Evolutionary conservation across 495 filamentous ascomycete genomes (phyloP).

Genomic region (Melanomma pulvis-pyrius): DNA sequence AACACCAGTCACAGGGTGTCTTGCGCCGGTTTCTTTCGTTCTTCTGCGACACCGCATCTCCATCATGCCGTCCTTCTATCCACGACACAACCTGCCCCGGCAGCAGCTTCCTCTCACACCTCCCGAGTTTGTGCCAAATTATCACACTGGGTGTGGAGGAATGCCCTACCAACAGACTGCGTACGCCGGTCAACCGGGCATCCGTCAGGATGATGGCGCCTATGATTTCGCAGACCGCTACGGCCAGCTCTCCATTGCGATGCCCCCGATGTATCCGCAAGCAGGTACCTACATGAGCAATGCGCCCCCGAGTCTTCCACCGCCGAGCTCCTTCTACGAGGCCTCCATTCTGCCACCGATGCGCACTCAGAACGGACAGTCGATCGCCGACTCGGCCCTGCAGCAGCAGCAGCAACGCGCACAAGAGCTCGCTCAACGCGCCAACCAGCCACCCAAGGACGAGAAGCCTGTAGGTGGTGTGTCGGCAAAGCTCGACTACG

Average conservation of each 20-base stretch:
- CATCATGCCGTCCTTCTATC: constrained; percentile 44
- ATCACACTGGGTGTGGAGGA: constrained; percentile 38
- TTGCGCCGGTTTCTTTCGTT: constrained; percentile 36
- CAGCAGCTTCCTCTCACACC: constrained; percentile 46
- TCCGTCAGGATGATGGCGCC: constrained; percentile 41
- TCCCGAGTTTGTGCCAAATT: constrained; percentile 45
- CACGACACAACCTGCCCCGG: constrained; percentile 30
- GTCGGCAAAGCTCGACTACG: constrained; percentile 94
- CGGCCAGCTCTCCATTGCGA: constrained; percentile 40
- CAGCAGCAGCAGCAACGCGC: constrained; percentile 41
- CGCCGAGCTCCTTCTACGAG: constrained; percentile 42
- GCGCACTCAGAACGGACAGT: constrained; percentile 36
- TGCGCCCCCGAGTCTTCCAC: constrained; percentile 33
- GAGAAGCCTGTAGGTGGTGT: constrained; percentile 71
- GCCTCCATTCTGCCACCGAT: constrained; percentile 44
- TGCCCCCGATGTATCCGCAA: constrained; percentile 43
- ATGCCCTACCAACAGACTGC: constrained; percentile 44
- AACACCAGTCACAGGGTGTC: constrained; percentile 25
- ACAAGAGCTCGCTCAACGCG: constrained; percentile 35
- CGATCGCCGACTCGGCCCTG: constrained; percentile 24
- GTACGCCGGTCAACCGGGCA: constrained; percentile 38
- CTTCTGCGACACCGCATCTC: constrained; percentile 29
- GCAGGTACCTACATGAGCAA: constrained; percentile 36
- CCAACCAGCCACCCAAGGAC: constrained; percentile 41
- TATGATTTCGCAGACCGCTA: constrained; percentile 45